Conservation (phyloP, 2,329 filamentous ascomycete genomes). For the Paecilomyces sp. region DNA sequence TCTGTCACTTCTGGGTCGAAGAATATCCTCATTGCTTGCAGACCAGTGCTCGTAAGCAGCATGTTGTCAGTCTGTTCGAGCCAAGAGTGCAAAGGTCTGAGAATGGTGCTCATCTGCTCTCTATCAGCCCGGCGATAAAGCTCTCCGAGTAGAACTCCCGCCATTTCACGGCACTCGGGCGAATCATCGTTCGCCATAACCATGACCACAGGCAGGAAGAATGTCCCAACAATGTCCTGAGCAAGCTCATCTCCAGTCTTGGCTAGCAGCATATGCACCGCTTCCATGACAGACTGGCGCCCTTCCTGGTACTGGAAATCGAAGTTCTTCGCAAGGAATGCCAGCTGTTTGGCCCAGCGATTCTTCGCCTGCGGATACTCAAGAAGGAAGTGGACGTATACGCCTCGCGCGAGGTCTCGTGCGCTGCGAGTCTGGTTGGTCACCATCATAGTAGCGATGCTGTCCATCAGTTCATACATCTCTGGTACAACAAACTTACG, state of each 20-base stretch:
- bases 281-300: conserved; percentile 86
- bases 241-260: conserved; percentile 78
- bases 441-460: conserved; percentile 87
- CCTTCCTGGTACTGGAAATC: conserved; percentile 86
- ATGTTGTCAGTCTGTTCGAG: conserved; percentile 66
- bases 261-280: conserved; percentile 74
- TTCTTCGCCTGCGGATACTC: conserved; percentile 91
- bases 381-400: conserved; percentile 88
- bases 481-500: conserved; percentile 77
- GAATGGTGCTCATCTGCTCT: conserved; percentile 63
- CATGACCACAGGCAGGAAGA: conserved; percentile 81
- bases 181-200: conserved; percentile 85
- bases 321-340: conserved; percentile 83
- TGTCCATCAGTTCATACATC: conserved; percentile 87
- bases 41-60: conserved; percentile 62
- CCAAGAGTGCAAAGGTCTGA: conserved; percentile 67
- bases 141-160: conserved; percentile 69
- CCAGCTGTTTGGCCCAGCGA: conserved; percentile 80
- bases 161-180: conserved; percentile 74
- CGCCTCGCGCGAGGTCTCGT: conserved; percentile 76
- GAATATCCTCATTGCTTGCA: conserved; percentile 78
- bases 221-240: conserved; percentile 71
- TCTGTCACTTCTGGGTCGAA: conserved; percentile 63
- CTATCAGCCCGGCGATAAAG: conserved; percentile 72
- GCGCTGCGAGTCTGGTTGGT: conserved; percentile 88